A percentile compares a stretch with the other conserved stretches of the same genome.
These are phyloP conservation scores for Ehretia macrophylla DNA, from an alignment of 257 asterid species.

Conservation along the genomic window DNA sequence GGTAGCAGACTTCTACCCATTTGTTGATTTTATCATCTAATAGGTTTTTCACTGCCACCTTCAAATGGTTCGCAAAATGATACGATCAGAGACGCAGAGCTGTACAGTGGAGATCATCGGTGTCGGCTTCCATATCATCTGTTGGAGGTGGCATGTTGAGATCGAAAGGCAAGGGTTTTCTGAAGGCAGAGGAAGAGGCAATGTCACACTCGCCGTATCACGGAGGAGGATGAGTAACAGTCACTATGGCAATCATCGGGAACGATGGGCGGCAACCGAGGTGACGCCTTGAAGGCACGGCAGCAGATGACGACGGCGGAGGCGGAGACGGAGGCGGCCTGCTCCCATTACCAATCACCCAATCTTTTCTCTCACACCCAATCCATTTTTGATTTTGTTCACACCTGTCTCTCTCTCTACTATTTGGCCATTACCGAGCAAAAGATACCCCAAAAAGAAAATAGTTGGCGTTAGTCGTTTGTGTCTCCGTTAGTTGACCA, in stretches of 20 bases:
- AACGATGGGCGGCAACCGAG: slow-evolving; percentile 62
- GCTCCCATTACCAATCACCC: no score
- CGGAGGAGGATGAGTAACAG: slow-evolving; percentile 56
- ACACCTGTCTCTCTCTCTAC: no score
- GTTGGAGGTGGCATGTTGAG: slow-evolving; percentile 41
- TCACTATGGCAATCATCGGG: slow-evolving; percentile 68
- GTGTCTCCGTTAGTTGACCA: no score
- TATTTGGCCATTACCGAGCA: no score
- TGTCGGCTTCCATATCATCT: slow-evolving; percentile 19
- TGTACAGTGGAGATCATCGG: slow-evolving; percentile 18
- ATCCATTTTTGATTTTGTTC: no score
- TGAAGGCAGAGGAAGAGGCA: slow-evolving; percentile 36
- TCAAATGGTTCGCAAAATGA: slow-evolving; percentile 5
- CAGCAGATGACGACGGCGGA: slow-evolving; percentile 19
- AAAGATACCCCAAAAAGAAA: no score
- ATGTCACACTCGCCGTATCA: slow-evolving; percentile 41
- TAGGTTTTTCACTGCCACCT: slow-evolving; percentile 11
- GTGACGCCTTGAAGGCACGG: slow-evolving; percentile 37
- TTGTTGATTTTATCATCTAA: slow-evolving; percentile 12
- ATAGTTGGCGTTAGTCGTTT: no score
- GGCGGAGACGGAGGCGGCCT: slow-evolving; percentile 31
- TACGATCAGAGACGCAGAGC: slow-evolving; percentile 18
- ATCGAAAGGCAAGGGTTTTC: slow-evolving; percentile 41
- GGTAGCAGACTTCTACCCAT: slow-evolving; percentile 14
- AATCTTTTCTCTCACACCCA: no score